Conservation (phyloP, 73 alveolate species). For the Tetrahymena malaccensis region DNA sequence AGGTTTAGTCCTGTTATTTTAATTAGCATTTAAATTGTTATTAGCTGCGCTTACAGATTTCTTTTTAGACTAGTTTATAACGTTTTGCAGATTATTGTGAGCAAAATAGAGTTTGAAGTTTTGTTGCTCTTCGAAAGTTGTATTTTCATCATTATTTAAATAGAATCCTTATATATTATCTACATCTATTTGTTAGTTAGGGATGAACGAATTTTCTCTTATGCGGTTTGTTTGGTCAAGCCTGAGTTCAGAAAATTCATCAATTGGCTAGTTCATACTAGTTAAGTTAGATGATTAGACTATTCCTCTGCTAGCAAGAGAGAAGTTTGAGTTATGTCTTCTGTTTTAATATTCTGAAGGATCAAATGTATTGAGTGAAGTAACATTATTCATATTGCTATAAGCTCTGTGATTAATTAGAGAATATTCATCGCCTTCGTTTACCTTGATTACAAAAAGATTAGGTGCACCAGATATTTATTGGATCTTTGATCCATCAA, state of each 20-base stretch:
- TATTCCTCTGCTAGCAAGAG: not conserved
- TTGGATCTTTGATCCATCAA: not conserved
- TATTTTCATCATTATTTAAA: not conserved
- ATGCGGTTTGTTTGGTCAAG: not conserved
- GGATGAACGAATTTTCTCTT: not conserved
- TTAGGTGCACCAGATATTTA: not conserved
- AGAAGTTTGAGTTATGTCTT: not conserved
- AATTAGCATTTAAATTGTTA: not conserved
- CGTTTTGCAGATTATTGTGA: not conserved
- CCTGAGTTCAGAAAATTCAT: not conserved
- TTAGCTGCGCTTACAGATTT: not conserved
- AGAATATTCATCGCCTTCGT: not conserved
- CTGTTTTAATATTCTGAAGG: not conserved
- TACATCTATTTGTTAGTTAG: not conserved
- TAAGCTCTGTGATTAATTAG: not conserved
- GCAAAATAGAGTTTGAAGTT: not conserved
- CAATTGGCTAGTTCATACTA: not conserved
- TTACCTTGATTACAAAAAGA: not conserved
- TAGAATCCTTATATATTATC: not conserved
- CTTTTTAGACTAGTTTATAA: not conserved
- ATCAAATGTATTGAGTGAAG: not conserved
- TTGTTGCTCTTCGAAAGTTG: not conserved
- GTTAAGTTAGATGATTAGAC: not conserved
- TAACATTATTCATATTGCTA: not conserved
- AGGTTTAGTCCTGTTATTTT: not conserved